These are phyloP conservation scores for Candida albicans DNA, from an alignment of 1,139 yeast genomes.

Conservation along the genomic window DNA sequence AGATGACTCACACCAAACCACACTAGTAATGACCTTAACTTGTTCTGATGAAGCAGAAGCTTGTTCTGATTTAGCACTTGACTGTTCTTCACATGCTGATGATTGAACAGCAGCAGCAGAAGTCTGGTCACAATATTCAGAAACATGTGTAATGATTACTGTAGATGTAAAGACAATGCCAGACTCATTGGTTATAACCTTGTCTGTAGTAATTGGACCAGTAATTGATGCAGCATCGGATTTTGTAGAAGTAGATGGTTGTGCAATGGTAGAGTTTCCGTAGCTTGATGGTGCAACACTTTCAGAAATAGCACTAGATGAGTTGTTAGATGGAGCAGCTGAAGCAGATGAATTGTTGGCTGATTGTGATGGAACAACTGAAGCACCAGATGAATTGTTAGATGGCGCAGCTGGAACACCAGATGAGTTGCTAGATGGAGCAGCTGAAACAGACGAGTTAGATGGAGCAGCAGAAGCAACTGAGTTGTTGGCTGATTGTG, in stretches of 20 bases:
- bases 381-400: conserved; percentile 31
- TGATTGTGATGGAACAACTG: too few species aligned
- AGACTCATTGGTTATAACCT: conserved; percentile 5
- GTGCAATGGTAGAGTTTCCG: conserved; percentile 3
- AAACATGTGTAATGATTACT: conserved; percentile 3
- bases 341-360: conserved; percentile 14
- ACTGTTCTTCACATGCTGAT: conserved; percentile 6
- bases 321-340: conserved; percentile 4
- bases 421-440: conserved; percentile 7
- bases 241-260: conserved; percentile 3
- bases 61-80: conserved; percentile 10
- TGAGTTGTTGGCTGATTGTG: too few species aligned
- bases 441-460: background rate
- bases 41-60: conserved; percentile 8
- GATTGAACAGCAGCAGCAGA: conserved; percentile 11
- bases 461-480: too few species aligned
- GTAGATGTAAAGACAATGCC: conserved; percentile 6
- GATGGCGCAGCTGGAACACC: conserved; percentile 28
- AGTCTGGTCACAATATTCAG: conserved; percentile 9
- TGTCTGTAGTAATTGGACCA: conserved; percentile 3
- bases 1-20: conserved; percentile 15
- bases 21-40: conserved; percentile 8
- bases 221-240: conserved; percentile 9
- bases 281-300: conserved; percentile 18
- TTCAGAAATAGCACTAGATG: conserved; percentile 26